A percentile compares a stretch with the other conserved stretches of the same genome.
These are phyloP conservation scores for Capsicum pubescens DNA, from an alignment of 257 asterid genomes.

Conservation along the genomic window DNA sequence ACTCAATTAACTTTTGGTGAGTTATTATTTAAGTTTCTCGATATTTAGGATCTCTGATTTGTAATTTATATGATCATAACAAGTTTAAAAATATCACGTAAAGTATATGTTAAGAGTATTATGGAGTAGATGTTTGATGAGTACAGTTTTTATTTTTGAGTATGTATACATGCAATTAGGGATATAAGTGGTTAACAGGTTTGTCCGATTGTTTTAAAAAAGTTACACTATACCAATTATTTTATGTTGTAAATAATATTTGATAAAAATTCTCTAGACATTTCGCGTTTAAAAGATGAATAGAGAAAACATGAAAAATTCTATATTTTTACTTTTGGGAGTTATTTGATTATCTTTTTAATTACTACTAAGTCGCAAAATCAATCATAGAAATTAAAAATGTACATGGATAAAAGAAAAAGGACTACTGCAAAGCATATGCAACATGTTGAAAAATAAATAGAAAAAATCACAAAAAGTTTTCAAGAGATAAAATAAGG, in stretches of 20 bases:
- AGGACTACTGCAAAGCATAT: background rate
- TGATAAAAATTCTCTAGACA: no score
- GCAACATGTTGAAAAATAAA: background rate
- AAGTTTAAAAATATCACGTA: background rate
- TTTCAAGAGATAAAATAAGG: conserved; percentile 5
- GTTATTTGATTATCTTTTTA: no score
- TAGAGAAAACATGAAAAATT: no score
- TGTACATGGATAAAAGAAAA: background rate
- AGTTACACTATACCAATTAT: background rate
- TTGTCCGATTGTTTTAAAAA: background rate
- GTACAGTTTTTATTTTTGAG: background rate
- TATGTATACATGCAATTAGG: background rate
- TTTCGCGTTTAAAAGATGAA: no score
- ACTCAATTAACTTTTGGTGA: background rate
- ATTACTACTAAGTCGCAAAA: background rate
- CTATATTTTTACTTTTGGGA: no score
- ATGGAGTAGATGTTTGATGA: background rate
- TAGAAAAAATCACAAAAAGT: background rate
- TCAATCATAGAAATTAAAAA: background rate
- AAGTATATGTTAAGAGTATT: background rate
- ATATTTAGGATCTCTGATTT: background rate
- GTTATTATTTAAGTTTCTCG: background rate
- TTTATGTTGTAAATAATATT: background rate
- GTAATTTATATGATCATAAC: background rate
- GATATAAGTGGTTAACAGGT: background rate